A percentile compares a stretch with the other conserved stretches of the same genome.
phyloP scores from a whole-genome alignment of 1,284 basidiomycete species.

The Hortiboletus rubellus region DNA sequence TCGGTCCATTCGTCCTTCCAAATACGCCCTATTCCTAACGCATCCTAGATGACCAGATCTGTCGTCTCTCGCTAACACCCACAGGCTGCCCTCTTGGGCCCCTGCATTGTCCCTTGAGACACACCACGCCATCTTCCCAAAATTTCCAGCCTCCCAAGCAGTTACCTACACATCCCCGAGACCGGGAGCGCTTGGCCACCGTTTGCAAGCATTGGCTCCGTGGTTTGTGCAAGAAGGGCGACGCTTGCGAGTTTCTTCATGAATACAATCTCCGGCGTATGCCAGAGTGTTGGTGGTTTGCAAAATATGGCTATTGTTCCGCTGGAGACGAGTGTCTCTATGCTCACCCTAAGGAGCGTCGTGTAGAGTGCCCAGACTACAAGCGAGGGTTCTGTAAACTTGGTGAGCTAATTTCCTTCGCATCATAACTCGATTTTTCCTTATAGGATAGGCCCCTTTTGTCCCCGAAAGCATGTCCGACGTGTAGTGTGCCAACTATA shows the following conservation, averaged over 20 bases:
- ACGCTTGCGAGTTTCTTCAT: slow-evolving; percentile 98
- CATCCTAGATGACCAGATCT: slow-evolving; percentile 83
- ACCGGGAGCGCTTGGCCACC: slow-evolving; percentile 84
- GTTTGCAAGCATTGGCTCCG: slow-evolving; percentile 99
- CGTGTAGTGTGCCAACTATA: slow-evolving; percentile 90
- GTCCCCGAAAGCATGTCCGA: slow-evolving; percentile 91
- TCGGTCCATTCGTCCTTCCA: slow-evolving; percentile 32
- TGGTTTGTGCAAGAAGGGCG: slow-evolving; percentile 97
- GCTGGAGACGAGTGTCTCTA: slow-evolving; percentile 98
- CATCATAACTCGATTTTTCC: neutral
- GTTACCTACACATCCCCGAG: slow-evolving; percentile 76
- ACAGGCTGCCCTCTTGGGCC: slow-evolving; percentile 88
- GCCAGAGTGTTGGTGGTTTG: slow-evolving; percentile 99
- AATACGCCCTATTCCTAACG: neutral
- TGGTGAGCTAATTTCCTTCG: slow-evolving; percentile 49
- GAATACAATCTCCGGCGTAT: slow-evolving; percentile 98
- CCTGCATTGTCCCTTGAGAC: slow-evolving; percentile 84
- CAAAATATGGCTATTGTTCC: slow-evolving; percentile 97
- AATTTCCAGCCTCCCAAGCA: slow-evolving; percentile 90
- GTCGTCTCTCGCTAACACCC: slow-evolving; percentile 75
- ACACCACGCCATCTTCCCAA: slow-evolving; percentile 79
- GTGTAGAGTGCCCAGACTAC: slow-evolving; percentile 95
- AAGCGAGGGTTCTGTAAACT: slow-evolving; percentile 94
- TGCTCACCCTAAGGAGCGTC: slow-evolving; percentile 93
- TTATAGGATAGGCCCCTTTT: slow-evolving; percentile 68